A percentile compares a stretch with the other conserved stretches of the same genome.
phyloP scores from a whole-genome alignment of 345 rosid genomes.

The Sisymbrium altissimum region DNA sequence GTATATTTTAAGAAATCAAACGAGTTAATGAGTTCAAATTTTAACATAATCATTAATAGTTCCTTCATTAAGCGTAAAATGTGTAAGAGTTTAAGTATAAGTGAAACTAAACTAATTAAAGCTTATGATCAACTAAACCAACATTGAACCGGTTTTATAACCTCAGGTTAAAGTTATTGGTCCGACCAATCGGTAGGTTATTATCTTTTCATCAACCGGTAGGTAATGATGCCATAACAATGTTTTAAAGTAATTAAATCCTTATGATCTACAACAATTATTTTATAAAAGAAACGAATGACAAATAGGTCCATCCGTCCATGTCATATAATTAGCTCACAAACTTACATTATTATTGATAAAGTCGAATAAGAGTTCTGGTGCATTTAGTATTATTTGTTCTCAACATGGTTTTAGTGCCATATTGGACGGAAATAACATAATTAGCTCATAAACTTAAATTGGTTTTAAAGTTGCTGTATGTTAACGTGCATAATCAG shows the following conservation, averaged over 20 bases:
- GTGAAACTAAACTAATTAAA: background rate
- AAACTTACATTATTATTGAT: constrained; percentile 9
- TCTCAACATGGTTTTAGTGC: background rate
- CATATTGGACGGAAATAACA: background rate
- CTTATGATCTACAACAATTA: background rate
- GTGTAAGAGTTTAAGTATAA: background rate
- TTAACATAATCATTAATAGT: background rate
- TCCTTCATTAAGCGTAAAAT: background rate
- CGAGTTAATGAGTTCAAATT: background rate
- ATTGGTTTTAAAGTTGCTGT: background rate
- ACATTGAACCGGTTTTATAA: background rate
- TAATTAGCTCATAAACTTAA: too few relatives aligned
- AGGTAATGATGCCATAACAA: background rate
- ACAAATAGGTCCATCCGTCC: background rate
- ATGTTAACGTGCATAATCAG: constrained; percentile 6
- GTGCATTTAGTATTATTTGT: background rate
- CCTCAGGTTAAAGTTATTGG: background rate
- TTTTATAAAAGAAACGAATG: background rate
- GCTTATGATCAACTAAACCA: background rate
- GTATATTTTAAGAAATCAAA: background rate
- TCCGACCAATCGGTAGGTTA: background rate
- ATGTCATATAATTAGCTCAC: background rate
- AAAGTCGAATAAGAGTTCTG: background rate
- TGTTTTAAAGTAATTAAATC: background rate
- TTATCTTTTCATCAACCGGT: background rate